Conservation (phyloP, 768 basidiomycete genomes). For the Trametes maxima region DNA sequence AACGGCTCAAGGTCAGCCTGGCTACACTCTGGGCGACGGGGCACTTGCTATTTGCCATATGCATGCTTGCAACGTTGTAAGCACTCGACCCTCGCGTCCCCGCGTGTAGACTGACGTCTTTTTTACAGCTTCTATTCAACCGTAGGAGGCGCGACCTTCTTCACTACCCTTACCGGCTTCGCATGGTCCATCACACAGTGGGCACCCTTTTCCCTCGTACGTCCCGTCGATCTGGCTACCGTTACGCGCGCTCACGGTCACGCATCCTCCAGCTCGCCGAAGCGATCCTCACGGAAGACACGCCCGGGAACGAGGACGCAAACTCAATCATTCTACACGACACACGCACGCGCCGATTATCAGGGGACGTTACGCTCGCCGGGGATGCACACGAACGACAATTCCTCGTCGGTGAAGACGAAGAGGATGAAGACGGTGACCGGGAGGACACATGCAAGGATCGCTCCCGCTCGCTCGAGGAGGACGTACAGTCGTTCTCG, state of each 20-base stretch:
- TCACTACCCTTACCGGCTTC: conserved; percentile 82
- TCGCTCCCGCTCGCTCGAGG: conserved; percentile 17
- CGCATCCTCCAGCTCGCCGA: conserved; percentile 61
- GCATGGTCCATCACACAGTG: conserved; percentile 94
- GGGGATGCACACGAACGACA: conserved; percentile 35
- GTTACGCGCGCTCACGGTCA: background rate
- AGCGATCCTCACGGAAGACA: conserved; percentile 75
- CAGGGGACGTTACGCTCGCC: conserved; percentile 2
- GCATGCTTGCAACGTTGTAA: conserved; percentile 86
- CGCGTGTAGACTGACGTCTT: background rate
- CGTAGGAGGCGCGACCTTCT: conserved; percentile 68
- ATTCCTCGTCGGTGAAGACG: conserved; percentile 31
- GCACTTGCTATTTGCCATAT: conserved; percentile 69
- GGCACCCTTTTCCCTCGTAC: conserved; percentile 89
- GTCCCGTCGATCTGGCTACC: conserved; percentile 28
- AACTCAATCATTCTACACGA: conserved; percentile 44
- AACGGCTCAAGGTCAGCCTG: conserved; percentile 58
- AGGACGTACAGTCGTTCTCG: conserved; percentile 33
- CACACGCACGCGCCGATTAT: conserved; percentile 35
- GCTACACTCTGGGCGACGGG: conserved; percentile 77
- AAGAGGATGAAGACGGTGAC: conserved; percentile 31
- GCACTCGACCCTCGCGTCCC: conserved; percentile 35
- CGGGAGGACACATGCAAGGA: background rate
- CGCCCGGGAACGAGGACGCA: conserved; percentile 32
- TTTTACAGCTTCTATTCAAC: conserved; percentile 64